A percentile compares a stretch with the other conserved stretches of the same genome.
Conservation (phyloP, 306 rosid species). For the Dryas octopetala region DNA sequence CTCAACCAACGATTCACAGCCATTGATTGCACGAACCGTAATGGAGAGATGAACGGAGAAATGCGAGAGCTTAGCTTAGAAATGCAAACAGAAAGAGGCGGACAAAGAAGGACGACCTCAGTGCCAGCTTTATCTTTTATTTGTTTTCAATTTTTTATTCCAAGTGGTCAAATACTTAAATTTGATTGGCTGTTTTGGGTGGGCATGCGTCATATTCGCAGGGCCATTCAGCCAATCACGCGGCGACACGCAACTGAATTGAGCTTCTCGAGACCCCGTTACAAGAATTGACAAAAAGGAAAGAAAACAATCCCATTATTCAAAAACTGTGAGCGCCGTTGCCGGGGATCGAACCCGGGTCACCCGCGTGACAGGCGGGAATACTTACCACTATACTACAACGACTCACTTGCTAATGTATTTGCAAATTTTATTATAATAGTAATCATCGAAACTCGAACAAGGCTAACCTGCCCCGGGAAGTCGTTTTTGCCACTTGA, state of each 20-base stretch:
- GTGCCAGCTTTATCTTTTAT: neutral
- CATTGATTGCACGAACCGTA: constrained; percentile 25
- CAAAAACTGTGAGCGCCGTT: neutral
- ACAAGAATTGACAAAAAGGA: no score
- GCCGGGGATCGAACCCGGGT: constrained; percentile 16
- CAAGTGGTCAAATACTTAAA: neutral
- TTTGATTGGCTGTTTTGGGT: constrained; percentile 22
- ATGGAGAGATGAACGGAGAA: constrained; percentile 1
- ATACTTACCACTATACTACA: constrained; percentile 9
- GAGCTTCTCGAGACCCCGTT: neutral
- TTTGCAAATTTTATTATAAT: no score
- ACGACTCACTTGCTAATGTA: neutral
- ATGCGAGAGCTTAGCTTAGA: neutral
- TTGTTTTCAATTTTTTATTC: neutral
- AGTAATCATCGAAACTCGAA: no score
- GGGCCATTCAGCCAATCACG: neutral
- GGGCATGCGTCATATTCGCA: neutral
- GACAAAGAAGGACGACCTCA: neutral
- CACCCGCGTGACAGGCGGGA: neutral
- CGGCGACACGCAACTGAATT: neutral
- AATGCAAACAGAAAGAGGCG: neutral
- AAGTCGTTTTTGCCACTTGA: no score
- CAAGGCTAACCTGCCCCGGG: no score
- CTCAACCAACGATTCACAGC: constrained; percentile 72
- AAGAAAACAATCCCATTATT: no score